Evolutionary conservation across 495 filamentous ascomycete genomes (phyloP).

Genomic region (Xylaria flabelliformis): DNA sequence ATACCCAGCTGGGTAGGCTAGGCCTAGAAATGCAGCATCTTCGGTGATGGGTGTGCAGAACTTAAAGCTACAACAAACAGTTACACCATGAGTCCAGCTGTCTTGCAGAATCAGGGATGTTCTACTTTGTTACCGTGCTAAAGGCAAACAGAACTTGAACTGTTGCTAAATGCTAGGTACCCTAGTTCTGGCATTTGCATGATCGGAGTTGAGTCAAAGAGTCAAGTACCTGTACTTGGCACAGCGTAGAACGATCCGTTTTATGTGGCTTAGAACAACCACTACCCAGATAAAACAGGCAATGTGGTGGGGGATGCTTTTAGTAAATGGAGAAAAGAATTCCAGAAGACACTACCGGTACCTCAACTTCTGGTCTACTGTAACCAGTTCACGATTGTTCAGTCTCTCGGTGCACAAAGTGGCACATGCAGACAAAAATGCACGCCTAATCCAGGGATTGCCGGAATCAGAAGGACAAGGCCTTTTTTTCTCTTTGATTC

Average conservation of each 20-base stretch:
- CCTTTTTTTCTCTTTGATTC: not conserved
- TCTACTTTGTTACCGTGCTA: not conserved
- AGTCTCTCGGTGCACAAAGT: slow-evolving; percentile 12
- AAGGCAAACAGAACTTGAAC: not conserved
- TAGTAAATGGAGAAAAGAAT: slow-evolving; percentile 3
- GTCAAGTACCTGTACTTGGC: slow-evolving; percentile 4
- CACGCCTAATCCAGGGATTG: slow-evolving; percentile 8
- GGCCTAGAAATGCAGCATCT: not conserved
- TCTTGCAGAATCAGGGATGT: not conserved
- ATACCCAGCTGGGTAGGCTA: not conserved
- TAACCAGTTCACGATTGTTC: not conserved
- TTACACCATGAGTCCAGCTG: not conserved
- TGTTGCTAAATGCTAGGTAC: not conserved
- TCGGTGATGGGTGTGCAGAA: not conserved
- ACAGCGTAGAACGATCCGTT: not conserved
- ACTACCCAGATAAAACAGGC: not conserved
- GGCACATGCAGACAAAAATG: slow-evolving; percentile 17
- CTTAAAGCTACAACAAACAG: not conserved
- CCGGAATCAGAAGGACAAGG: not conserved
- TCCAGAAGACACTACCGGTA: not conserved
- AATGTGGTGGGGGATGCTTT: not conserved
- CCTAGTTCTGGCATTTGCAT: not conserved
- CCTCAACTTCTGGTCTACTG: not conserved
- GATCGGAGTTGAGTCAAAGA: slow-evolving; percentile 4
- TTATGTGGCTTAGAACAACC: not conserved